phyloP scores from a whole-genome alignment of 129 eudicot genomes.

The Arctium minus region DNA sequence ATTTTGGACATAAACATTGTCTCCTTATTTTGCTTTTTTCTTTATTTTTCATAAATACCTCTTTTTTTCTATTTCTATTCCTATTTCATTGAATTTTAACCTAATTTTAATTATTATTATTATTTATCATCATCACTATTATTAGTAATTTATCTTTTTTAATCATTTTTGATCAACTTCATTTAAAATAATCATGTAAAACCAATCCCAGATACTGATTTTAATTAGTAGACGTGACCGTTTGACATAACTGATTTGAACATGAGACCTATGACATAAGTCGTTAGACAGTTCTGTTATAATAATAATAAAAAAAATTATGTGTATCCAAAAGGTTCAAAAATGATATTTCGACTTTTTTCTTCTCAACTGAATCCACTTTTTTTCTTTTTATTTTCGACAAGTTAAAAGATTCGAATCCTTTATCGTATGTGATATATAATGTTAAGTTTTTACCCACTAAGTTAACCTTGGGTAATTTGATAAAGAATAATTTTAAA shows the following conservation, averaged over 20 bases:
- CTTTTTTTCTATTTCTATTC: background rate
- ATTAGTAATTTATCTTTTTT: too few species aligned
- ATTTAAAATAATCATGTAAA: background rate
- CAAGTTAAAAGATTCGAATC: background rate
- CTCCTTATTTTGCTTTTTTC: background rate
- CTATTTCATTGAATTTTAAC: too few species aligned
- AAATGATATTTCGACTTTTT: background rate
- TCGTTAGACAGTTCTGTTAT: background rate
- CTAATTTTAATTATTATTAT: too few species aligned
- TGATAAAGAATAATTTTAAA: background rate
- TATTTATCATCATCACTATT: too few species aligned
- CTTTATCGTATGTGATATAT: background rate
- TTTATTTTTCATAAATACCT: background rate
- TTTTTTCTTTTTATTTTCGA: background rate
- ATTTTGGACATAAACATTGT: slow-evolving; percentile 12
- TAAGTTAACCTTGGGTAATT: background rate
- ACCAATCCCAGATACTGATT: background rate
- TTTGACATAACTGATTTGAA: background rate
- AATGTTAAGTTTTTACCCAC: background rate
- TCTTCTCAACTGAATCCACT: background rate
- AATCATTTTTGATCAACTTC: too few species aligned
- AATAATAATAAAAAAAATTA: background rate
- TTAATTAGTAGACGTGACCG: background rate
- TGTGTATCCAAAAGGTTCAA: background rate
- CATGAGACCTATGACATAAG: background rate